Evolutionary conservation across 2,329 filamentous ascomycete species (phyloP).

Genomic region (Apiospora pterosperma): DNA sequence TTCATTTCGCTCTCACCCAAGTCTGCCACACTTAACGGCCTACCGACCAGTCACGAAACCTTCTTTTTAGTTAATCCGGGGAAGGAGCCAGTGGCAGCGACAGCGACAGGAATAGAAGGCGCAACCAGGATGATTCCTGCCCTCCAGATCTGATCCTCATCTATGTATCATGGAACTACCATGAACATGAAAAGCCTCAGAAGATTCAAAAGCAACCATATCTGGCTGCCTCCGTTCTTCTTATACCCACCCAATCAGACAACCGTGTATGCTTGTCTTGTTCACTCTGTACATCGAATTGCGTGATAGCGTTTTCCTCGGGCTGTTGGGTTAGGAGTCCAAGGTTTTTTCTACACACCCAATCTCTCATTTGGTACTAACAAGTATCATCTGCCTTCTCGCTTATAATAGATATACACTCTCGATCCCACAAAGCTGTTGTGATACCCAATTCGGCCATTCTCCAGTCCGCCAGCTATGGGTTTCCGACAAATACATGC

Average conservation of each 20-base stretch:
- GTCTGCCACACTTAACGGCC: not conserved
- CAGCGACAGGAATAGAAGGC: constrained; percentile 1
- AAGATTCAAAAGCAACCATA: not conserved
- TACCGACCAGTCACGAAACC: not conserved
- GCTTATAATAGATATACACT: not conserved
- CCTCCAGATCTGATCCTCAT: not conserved
- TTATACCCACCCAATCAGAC: not conserved
- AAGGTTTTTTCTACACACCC: not conserved
- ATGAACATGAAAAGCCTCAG: not conserved
- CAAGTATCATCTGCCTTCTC: not conserved
- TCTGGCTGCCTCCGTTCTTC: not conserved
- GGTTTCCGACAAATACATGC: not conserved
- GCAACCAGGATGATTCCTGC: constrained; percentile 1
- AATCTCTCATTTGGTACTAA: not conserved
- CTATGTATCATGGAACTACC: not conserved
- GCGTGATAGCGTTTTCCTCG: not conserved
- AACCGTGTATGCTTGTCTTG: not conserved
- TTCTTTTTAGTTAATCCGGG: not conserved
- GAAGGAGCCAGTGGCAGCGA: constrained; percentile 2
- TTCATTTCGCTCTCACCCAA: not conserved
- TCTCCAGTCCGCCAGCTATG: not conserved
- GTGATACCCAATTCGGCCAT: not conserved
- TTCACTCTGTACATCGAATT: not conserved
- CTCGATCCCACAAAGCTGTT: not conserved
- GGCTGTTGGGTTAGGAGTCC: not conserved